Percentiles rank a stretch among this genome's conserved stretches.
These are phyloP conservation scores for Syzygium aqueum DNA, from an alignment of 345 rosid species.

Conservation along the genomic window DNA sequence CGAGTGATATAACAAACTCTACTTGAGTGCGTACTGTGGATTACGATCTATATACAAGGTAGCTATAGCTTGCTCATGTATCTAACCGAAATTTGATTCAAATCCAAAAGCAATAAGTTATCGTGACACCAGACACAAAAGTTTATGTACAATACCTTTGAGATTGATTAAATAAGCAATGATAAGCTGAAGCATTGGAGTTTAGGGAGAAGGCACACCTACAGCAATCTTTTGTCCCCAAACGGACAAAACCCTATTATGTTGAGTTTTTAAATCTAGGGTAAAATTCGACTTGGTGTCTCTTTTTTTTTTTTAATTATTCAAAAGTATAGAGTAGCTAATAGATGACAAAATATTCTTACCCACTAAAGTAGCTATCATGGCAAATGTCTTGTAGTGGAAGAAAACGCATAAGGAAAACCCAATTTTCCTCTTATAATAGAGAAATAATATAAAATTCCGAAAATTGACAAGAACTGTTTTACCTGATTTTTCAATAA, in stretches of 20 bases:
- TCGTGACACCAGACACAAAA: background rate
- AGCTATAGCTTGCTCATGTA: background rate
- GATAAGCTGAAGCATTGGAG: too few species aligned
- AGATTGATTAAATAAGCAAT: too few species aligned
- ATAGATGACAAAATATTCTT: background rate
- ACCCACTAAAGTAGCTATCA: background rate
- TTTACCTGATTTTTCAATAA: background rate
- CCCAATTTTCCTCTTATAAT: background rate
- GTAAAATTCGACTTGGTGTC: too few species aligned
- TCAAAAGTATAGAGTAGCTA: background rate
- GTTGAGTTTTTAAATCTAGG: too few species aligned
- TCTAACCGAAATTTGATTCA: background rate
- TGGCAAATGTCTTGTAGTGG: background rate
- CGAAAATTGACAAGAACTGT: background rate
- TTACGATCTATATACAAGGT: background rate
- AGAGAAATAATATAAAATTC: background rate
- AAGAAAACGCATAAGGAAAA: background rate
- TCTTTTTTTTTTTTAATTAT: background rate
- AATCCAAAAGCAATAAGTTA: background rate
- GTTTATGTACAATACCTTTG: background rate
- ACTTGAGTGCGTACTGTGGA: background rate
- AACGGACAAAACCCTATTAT: too few species aligned
- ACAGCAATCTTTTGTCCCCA: too few species aligned
- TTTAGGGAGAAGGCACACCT: too few species aligned
- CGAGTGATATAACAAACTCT: background rate